Evolutionary conservation across 78 protist genomes (phyloP).

Genomic region (Anaeramoeba flamelloides): DNA sequence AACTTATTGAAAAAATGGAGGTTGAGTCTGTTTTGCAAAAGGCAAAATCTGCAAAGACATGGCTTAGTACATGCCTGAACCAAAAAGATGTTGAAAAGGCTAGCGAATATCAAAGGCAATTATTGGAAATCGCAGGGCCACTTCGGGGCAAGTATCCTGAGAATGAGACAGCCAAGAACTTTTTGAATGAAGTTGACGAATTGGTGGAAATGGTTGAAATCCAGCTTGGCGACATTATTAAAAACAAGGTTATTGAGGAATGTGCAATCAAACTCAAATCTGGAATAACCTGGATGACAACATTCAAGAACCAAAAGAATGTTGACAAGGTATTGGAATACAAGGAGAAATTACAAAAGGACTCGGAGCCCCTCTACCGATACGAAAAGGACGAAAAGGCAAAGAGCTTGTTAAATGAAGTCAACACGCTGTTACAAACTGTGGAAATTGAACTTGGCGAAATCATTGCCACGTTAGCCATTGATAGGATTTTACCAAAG

Average conservation of each 20-base stretch:
- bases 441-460: background rate
- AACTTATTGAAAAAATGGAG: background rate
- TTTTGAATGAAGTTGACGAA: background rate
- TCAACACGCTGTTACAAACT: background rate
- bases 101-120: background rate
- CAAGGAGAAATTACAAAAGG: background rate
- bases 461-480: background rate
- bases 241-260: background rate
- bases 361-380: background rate
- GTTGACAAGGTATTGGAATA: background rate
- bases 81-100: background rate
- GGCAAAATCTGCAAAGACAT: background rate
- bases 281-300: background rate
- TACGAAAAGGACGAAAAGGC: background rate
- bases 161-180: background rate
- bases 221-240: background rate
- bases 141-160: background rate
- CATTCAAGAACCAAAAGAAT: background rate
- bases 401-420: background rate
- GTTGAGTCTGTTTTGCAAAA: background rate
- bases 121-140: background rate
- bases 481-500: background rate
- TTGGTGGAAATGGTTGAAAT: background rate
- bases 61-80: background rate
- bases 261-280: background rate